Evolutionary conservation across 148 eudicot genomes (phyloP).

Genomic region (Rhododendron griersonianum): DNA sequence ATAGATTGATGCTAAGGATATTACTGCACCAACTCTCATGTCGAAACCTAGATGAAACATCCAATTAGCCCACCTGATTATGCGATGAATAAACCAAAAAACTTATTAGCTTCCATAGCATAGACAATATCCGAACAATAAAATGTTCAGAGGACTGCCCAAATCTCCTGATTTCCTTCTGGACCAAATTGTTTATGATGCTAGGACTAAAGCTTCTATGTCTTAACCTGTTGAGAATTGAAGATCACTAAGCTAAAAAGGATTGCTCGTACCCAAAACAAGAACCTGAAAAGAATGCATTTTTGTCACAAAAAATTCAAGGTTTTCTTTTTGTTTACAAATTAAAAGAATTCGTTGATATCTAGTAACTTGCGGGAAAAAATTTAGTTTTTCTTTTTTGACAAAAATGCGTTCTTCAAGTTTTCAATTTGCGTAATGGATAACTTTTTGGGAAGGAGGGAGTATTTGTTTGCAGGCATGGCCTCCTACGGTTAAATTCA

Average conservation of each 20-base stretch:
- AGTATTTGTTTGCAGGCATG: neutral
- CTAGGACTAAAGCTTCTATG: neutral
- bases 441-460: neutral
- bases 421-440: neutral
- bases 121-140: neutral
- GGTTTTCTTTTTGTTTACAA: neutral
- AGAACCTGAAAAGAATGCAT: neutral
- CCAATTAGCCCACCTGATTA: conserved; percentile 55
- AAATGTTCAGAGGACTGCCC: neutral
- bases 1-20: conserved; percentile 45
- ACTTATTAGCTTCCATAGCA: neutral
- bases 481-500: neutral
- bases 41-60: conserved; percentile 46
- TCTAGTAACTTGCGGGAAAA: neutral
- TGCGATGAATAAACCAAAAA: neutral
- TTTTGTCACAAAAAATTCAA: neutral
- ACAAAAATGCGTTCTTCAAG: neutral
- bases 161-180: neutral
- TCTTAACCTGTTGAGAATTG: neutral
- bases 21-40: conserved; percentile 38
- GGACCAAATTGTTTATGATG: neutral
- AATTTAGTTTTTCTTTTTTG: too few species aligned
- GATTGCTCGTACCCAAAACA: neutral
- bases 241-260: neutral
- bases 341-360: neutral